Evolutionary conservation across 495 filamentous ascomycete genomes (phyloP), one percentile per base, ranked within the genome.

Genomic region (Amniculicola lignicola): DNA sequence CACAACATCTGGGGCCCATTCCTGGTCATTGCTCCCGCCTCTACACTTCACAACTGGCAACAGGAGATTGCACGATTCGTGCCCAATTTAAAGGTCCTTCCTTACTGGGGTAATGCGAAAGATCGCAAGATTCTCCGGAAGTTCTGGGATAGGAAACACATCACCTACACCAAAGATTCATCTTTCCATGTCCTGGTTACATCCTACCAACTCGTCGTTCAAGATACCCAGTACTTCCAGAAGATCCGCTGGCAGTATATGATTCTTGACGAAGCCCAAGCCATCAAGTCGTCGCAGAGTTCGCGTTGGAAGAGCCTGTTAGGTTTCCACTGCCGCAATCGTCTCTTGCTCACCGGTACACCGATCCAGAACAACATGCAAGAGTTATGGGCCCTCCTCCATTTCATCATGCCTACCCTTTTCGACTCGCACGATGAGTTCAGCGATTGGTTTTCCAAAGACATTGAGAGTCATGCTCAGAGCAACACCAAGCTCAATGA

Each of bases 351-450:
- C 19, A 98, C 93, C 1, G 93, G 93, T 74, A 98, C 93, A 6
- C 93, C 93, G 2, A 98, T 98, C 66, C 93, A 98, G 71, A 98
- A 98, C 72, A 97, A 96, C 76, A 98, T 98, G 93, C 93, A 98
- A 70, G 93, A 98, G 72, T 74, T 98, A 42, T 98, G 93, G 93
- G 93, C 93, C 33, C 75, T 98, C 56, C 76, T 98, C 29, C 93
- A 98, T 77, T 98, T 98, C 71, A 98, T 98, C 75, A 98, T 98
- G 93, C 93, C 93, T 11, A 94, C 87, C 33, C 76, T 98, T 19
- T 98, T 98, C 72, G 93, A 98, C 68, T 96, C 90, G 2, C 93
- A 98, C 69, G 93, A 98, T 67, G 93, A 98, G 68, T 98, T 98
- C 70, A 96, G 90, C 74, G 93, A 98, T 66, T 98, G 93, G 93